A percentile compares a stretch with the other conserved stretches of the same genome.
Conservation (phyloP, 1,139 yeast species). For the Magnusiomyces magnusii region DNA sequence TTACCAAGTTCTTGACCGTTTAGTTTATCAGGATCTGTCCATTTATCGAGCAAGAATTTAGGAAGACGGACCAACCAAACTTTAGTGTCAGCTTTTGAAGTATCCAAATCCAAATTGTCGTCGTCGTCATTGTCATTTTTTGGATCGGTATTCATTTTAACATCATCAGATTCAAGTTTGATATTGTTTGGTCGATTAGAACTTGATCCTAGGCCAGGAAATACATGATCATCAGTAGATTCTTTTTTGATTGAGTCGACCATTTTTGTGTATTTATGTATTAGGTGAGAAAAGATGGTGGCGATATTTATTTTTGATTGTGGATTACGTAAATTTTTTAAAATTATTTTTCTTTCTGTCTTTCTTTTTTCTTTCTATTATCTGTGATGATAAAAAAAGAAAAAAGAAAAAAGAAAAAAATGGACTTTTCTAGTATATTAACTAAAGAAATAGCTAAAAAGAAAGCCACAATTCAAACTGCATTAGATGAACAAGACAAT, state of each 20-base stretch:
- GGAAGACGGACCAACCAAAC: constrained; percentile 94
- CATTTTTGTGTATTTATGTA: not conserved
- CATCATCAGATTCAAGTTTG: not conserved
- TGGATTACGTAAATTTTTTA: not conserved
- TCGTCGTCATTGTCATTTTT: constrained; percentile 25
- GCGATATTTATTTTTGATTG: not conserved
- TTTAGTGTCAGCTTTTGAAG: constrained; percentile 38
- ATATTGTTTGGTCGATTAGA: not conserved
- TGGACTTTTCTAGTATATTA: constrained; percentile 31
- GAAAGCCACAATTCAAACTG: constrained; percentile 17
- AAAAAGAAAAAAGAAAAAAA: too few relatives aligned
- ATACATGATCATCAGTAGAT: not conserved
- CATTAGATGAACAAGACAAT: not conserved
- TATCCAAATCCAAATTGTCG: constrained; percentile 38
- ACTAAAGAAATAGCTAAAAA: constrained; percentile 32
- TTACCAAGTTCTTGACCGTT: constrained; percentile 71
- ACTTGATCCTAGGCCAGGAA: not conserved
- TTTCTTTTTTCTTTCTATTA: too few relatives aligned
- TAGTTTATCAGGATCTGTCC: constrained; percentile 59
- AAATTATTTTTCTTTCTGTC: too few relatives aligned
- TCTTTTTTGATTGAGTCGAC: not conserved
- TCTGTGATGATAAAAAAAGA: too few relatives aligned
- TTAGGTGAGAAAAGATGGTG: not conserved
- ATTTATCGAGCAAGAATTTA: constrained; percentile 70
- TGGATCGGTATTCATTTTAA: not conserved